phyloP scores from a whole-genome alignment of 495 filamentous ascomycete genomes.

The Aspergillus conjunctus region DNA sequence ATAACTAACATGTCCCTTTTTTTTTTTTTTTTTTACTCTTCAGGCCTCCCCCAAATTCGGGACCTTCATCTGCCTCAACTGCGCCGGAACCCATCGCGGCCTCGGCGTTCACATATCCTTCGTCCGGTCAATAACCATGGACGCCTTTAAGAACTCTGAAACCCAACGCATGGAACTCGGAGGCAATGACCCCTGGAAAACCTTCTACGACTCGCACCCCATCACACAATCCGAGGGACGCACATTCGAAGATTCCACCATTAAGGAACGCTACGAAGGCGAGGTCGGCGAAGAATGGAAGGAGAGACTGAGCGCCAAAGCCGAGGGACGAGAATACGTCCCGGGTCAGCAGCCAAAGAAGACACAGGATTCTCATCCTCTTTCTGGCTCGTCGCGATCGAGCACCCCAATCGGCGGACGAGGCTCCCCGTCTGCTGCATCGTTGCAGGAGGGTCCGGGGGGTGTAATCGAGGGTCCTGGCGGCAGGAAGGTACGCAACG shows the following conservation, averaged over 20 bases:
- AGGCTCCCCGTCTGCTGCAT: conserved; percentile 35
- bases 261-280: conserved; percentile 83
- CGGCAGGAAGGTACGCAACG: conserved; percentile 66
- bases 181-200: conserved; percentile 82
- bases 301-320: conserved; percentile 81
- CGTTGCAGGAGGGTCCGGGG: conserved; percentile 22
- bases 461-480: conserved; percentile 29
- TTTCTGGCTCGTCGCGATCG: conserved; percentile 30
- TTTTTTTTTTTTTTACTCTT: not conserved
- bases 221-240: conserved; percentile 59
- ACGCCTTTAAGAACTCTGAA: conserved; percentile 88
- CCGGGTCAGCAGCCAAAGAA: conserved; percentile 57
- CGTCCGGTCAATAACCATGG: conserved; percentile 94
- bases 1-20: not conserved
- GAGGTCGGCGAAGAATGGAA: conserved; percentile 95
- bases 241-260: conserved; percentile 72
- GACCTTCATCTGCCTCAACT: conserved; percentile 96
- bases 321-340: conserved; percentile 82
- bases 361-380: conserved; percentile 21
- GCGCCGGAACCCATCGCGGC: conserved; percentile 91
- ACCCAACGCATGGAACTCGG: conserved; percentile 84
- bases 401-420: conserved; percentile 38
- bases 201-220: conserved; percentile 75
- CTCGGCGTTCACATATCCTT: conserved; percentile 98
- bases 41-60: conserved; percentile 73